Evolutionary conservation across 441 rosid genomes (phyloP).

Genomic region (Erysimum cheiri): DNA sequence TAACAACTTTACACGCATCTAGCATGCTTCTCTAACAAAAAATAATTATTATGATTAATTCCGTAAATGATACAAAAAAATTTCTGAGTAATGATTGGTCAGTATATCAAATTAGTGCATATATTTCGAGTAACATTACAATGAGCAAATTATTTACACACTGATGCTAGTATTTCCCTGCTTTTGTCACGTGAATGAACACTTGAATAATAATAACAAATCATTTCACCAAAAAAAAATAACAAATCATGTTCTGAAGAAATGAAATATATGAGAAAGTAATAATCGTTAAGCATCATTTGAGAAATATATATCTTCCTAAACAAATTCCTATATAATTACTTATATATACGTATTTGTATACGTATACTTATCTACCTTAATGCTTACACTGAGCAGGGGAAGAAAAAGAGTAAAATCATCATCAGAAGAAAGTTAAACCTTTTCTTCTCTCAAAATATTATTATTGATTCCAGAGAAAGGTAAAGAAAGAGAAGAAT

Average conservation of each 20-base stretch:
- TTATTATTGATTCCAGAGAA: conserved; percentile 39
- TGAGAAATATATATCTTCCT: conserved; percentile 2
- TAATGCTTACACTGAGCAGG: conserved; percentile 33
- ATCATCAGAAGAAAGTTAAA: conserved; percentile 11
- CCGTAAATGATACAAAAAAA: background rate
- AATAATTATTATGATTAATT: background rate
- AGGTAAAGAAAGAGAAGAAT: conserved; percentile 38
- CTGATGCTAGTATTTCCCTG: background rate
- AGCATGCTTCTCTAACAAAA: background rate
- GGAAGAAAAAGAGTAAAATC: background rate
- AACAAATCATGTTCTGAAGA: background rate
- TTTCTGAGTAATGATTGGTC: background rate
- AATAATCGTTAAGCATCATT: conserved; percentile 2
- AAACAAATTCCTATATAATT: conserved; percentile 9
- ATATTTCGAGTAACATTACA: background rate
- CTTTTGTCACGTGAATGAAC: background rate
- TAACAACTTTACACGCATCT: background rate
- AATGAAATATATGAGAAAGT: background rate
- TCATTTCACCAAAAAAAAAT: too few species aligned
- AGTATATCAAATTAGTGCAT: background rate
- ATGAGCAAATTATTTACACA: background rate
- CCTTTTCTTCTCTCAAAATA: conserved; percentile 22
- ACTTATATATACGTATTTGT: conserved; percentile 1
- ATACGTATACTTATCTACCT: conserved; percentile 31
- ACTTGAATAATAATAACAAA: background rate